Conservation (phyloP, 768 basidiomycete species). For the Boletus insuetus region DNA sequence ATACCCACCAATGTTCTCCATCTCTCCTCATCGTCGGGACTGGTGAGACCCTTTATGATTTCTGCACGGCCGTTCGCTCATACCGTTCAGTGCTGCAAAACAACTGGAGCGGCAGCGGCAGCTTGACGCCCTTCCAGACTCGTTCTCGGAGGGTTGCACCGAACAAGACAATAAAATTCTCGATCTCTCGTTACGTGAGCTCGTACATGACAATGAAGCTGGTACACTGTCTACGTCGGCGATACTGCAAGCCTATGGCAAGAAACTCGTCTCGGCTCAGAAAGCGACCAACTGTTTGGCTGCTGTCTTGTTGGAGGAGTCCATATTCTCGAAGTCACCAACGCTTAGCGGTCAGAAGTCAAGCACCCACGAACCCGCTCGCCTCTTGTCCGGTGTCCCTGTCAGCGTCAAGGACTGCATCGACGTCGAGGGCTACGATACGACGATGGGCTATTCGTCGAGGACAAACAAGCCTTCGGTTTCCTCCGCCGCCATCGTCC, state of each 20-base stretch:
- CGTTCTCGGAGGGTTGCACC: slow-evolving; percentile 30
- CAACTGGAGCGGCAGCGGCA: slow-evolving; percentile 30
- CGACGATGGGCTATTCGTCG: slow-evolving; percentile 43
- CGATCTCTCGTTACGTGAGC: slow-evolving; percentile 34
- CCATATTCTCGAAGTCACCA: slow-evolving; percentile 7
- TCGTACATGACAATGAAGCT: slow-evolving; percentile 33
- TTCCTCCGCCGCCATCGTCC: slow-evolving; percentile 38
- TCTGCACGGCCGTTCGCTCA: neutral
- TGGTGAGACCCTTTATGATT: slow-evolving; percentile 23
- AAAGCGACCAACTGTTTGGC: slow-evolving; percentile 50
- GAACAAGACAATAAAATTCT: slow-evolving; percentile 38
- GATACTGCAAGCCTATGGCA: slow-evolving; percentile 41
- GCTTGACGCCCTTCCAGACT: slow-evolving; percentile 28
- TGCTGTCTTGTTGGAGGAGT: slow-evolving; percentile 40
- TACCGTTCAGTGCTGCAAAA: slow-evolving; percentile 30
- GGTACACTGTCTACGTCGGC: slow-evolving; percentile 27
- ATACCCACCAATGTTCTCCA: slow-evolving; percentile 24
- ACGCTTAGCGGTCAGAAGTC: slow-evolving; percentile 6
- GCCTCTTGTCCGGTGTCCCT: slow-evolving; percentile 44
- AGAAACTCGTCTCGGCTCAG: slow-evolving; percentile 39
- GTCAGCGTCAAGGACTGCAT: slow-evolving; percentile 50
- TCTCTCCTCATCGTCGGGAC: slow-evolving; percentile 26
- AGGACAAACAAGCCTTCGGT: slow-evolving; percentile 34
- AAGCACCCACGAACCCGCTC: neutral
- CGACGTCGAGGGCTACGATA: slow-evolving; percentile 45